These are phyloP conservation scores for Diaporthe sp. DNA, from an alignment of 2,329 filamentous ascomycete species.

Conservation along the genomic window DNA sequence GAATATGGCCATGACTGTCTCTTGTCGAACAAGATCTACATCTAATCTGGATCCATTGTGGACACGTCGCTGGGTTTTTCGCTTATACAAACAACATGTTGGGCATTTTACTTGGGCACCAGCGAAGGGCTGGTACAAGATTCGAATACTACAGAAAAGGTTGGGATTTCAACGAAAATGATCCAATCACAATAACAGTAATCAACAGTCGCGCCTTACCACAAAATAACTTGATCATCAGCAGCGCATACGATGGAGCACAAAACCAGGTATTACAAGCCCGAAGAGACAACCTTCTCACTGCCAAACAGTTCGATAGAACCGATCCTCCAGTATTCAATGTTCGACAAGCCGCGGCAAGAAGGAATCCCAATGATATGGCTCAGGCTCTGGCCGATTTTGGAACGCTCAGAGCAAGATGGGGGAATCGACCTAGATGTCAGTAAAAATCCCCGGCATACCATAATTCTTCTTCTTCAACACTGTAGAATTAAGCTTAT, in stretches of 20 bases:
- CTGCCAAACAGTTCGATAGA: neutral
- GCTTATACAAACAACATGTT: neutral
- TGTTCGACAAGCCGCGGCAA: neutral
- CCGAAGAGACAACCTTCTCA: neutral
- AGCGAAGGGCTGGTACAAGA: neutral
- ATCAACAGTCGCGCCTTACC: neutral
- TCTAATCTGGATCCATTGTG: neutral
- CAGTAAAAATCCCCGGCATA: neutral
- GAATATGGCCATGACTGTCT: neutral
- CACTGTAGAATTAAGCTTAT: neutral
- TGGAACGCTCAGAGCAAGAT: no score
- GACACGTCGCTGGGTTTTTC: neutral
- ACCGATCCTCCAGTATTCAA: neutral
- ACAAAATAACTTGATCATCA: neutral
- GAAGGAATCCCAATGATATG: neutral
- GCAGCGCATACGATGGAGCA: neutral
- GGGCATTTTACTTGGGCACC: neutral
- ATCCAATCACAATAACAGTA: fast-evolving
- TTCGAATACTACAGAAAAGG: neutral
- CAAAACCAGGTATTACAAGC: no score
- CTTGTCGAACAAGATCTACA: neutral
- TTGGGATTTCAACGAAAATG: neutral
- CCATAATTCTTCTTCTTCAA: neutral
- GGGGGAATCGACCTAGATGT: neutral
- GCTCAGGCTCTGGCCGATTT: neutral